phyloP scores from a whole-genome alignment of 352 stramenopile genomes.

The Phytophthora ramorum region DNA sequence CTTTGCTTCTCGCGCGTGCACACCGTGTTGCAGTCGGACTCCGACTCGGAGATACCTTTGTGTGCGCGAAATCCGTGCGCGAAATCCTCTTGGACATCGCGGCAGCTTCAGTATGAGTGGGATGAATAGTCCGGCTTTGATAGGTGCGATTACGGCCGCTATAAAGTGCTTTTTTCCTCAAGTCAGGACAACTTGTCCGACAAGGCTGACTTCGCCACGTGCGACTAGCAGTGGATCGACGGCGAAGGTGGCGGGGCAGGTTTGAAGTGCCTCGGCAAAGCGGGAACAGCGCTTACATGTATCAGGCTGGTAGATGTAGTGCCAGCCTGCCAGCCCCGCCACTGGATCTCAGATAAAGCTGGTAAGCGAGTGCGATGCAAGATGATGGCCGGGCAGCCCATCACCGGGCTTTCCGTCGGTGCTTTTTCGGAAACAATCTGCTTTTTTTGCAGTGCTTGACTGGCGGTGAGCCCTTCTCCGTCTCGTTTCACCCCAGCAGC shows the following conservation, averaged over 20 bases:
- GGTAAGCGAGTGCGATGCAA: conserved; percentile 19
- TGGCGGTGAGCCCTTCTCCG: conserved; percentile 16
- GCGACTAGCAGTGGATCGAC: neutral
- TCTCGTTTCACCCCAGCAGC: neutral
- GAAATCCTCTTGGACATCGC: too few relatives aligned
- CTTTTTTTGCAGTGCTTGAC: conserved; percentile 25
- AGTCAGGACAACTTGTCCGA: neutral
- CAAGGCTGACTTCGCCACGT: neutral
- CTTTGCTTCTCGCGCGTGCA: neutral
- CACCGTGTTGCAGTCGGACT: too few relatives aligned
- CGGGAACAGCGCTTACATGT: neutral
- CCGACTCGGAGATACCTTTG: too few relatives aligned
- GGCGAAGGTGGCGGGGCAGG: neutral
- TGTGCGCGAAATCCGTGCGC: conserved; percentile 12
- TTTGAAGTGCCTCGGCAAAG: neutral
- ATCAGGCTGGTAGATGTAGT: neutral
- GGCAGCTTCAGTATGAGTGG: too few relatives aligned
- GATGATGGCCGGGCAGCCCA: conserved; percentile 17
- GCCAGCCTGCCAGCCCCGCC: too few relatives aligned
- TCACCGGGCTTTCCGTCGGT: conserved; percentile 15
- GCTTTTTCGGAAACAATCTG: conserved; percentile 31
- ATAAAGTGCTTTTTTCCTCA: conserved; percentile 20
- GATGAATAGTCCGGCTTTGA: too few relatives aligned
- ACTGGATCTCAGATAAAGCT: neutral
- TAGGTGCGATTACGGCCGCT: too few relatives aligned